Conservation (phyloP, 2,329 filamentous ascomycete species). For the Pyrenophora seminiperda region DNA sequence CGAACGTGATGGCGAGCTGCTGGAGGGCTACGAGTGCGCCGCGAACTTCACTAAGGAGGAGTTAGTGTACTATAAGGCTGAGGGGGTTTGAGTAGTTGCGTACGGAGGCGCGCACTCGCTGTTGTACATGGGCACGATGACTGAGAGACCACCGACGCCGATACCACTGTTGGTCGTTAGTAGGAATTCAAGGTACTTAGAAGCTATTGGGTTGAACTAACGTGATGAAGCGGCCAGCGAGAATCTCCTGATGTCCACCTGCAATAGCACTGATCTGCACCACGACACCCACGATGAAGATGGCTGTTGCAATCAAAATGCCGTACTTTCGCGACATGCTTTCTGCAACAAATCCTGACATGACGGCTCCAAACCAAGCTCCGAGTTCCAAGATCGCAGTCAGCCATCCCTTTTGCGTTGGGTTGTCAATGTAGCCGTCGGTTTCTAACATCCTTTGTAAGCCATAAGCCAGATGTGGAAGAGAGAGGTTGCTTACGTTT, state of each 20-base stretch:
- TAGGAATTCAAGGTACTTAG: neutral
- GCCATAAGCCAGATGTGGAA: neutral
- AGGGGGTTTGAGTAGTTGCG: no score
- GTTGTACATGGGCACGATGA: conserved; percentile 65
- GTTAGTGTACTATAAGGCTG: conserved; percentile 45
- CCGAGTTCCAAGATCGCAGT: conserved; percentile 74
- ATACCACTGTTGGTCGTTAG: conserved; percentile 53
- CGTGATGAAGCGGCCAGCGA: conserved; percentile 74
- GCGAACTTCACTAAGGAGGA: conserved; percentile 59
- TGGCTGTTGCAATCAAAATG: conserved; percentile 66
- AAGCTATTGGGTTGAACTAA: conserved; percentile 18
- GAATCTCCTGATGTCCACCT: conserved; percentile 63
- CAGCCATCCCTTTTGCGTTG: conserved; percentile 55
- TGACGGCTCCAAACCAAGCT: conserved; percentile 74
- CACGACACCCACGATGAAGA: conserved; percentile 74
- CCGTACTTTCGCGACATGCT: conserved; percentile 70
- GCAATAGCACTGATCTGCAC: conserved; percentile 68
- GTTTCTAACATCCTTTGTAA: conserved; percentile 45
- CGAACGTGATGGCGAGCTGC: conserved; percentile 64
- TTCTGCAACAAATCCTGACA: conserved; percentile 75
- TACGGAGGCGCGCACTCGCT: conserved; percentile 56
- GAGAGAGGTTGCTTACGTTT: conserved; percentile 34
- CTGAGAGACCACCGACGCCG: conserved; percentile 70
- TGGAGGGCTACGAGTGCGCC: conserved; percentile 69
- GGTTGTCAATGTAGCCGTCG: conserved; percentile 45